These are phyloP conservation scores for Malassezia pachydermatis DNA, from an alignment of 1,284 basidiomycete species.

Conservation along the genomic window DNA sequence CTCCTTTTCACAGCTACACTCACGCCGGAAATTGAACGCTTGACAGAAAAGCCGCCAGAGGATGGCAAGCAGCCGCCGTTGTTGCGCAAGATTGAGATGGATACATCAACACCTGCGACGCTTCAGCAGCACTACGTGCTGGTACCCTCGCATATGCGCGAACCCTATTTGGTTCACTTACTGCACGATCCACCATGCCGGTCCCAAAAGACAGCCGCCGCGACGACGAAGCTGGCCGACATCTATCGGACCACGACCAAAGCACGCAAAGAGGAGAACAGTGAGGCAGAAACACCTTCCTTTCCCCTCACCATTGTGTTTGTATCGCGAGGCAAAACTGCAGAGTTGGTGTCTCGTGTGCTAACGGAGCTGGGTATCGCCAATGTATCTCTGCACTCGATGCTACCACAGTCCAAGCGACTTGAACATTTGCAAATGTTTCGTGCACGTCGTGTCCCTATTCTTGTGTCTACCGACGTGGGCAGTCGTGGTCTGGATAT, in stretches of 20 bases:
- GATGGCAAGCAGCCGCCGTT: constrained; percentile 77
- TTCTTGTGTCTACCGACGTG: constrained; percentile 46
- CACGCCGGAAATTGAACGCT: constrained; percentile 70
- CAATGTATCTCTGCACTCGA: constrained; percentile 80
- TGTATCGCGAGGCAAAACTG: constrained; percentile 73
- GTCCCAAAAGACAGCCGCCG: neutral
- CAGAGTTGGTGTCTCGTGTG: constrained; percentile 67
- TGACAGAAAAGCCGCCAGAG: constrained; percentile 65
- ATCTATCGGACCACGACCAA: constrained; percentile 1
- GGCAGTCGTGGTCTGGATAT: constrained; percentile 47
- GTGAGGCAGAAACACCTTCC: constrained; percentile 13
- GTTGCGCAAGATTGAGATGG: constrained; percentile 68
- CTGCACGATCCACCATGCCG: constrained; percentile 63
- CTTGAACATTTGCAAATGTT: constrained; percentile 76
- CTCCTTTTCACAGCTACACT: constrained; percentile 93
- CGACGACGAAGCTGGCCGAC: neutral
- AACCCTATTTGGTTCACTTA: constrained; percentile 81
- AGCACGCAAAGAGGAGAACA: constrained; percentile 14
- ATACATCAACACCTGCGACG: constrained; percentile 67
- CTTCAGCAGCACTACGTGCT: constrained; percentile 84
- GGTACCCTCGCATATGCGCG: constrained; percentile 86
- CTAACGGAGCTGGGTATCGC: constrained; percentile 60
- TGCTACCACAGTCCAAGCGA: constrained; percentile 79
- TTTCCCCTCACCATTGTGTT: constrained; percentile 86
- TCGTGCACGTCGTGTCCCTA: constrained; percentile 55